Evolutionary conservation across 345 rosid genomes (phyloP).

Genomic region (Salix caprea): DNA sequence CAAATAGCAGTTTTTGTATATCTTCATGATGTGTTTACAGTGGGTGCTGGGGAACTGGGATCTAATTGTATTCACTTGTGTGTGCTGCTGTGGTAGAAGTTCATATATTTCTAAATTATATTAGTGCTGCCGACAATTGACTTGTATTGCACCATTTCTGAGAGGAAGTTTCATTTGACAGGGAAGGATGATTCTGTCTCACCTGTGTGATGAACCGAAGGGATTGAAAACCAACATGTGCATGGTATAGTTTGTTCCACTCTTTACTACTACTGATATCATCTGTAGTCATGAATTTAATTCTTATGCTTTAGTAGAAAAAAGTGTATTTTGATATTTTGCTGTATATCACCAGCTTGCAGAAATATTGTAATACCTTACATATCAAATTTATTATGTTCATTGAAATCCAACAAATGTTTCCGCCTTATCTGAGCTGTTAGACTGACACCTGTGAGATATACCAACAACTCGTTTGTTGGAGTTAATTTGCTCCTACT

Average conservation of each 20-base stretch:
- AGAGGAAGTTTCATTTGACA: constrained; percentile 34
- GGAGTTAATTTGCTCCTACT: neutral
- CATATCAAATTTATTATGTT: neutral
- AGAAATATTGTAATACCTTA: neutral
- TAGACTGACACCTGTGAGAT: neutral
- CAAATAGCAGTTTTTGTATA: neutral
- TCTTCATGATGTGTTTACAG: neutral
- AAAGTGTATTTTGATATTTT: neutral
- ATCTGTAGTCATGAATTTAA: neutral
- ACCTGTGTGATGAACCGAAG: constrained; percentile 96
- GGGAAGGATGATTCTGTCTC: constrained; percentile 99
- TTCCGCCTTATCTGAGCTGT: neutral
- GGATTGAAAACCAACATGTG: constrained; percentile 99
- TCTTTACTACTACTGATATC: neutral
- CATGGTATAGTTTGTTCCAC: constrained; percentile 53
- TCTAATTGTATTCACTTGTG: neutral
- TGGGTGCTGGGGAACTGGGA: neutral
- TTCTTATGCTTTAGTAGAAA: neutral
- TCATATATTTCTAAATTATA: neutral
- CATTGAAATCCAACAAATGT: neutral
- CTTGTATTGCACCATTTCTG: constrained; percentile 8
- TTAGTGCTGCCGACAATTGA: neutral
- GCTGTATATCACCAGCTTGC: neutral
- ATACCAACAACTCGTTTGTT: neutral
- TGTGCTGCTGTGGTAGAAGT: neutral